phyloP scores from a whole-genome alignment of 1,139 yeast genomes.

The Scheffersomyces illinoinensis region DNA sequence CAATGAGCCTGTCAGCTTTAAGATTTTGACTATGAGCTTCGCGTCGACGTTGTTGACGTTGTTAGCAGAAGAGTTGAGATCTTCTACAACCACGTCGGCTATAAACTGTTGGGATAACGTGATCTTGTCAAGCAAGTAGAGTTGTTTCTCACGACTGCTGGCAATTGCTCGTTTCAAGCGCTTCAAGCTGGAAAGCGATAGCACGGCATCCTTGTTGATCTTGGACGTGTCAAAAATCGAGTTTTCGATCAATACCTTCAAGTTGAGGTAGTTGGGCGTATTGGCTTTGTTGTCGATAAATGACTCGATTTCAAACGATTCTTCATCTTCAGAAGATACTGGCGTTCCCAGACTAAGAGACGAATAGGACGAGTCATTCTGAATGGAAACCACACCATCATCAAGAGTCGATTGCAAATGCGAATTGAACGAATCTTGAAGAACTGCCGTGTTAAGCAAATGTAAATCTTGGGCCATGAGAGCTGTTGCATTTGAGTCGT shows the following conservation, averaged over 20 bases:
- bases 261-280: slow-evolving; percentile 37
- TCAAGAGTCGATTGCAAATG: slow-evolving; percentile 39
- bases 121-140: slow-evolving; percentile 34
- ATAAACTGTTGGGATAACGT: slow-evolving; percentile 39
- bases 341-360: slow-evolving; percentile 17
- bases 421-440: slow-evolving; percentile 36
- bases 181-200: slow-evolving; percentile 32
- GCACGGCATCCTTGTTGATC: slow-evolving; percentile 35
- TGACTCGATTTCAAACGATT: slow-evolving; percentile 17
- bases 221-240: slow-evolving; percentile 44
- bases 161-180: slow-evolving; percentile 29
- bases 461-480: slow-evolving; percentile 13
- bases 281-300: slow-evolving; percentile 16
- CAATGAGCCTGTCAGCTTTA: slow-evolving; percentile 35
- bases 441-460: slow-evolving; percentile 21
- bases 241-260: slow-evolving; percentile 46
- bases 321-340: slow-evolving; percentile 11
- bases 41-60: slow-evolving; percentile 17
- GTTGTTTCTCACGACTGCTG: slow-evolving; percentile 32
- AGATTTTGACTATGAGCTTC: slow-evolving; percentile 28
- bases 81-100: slow-evolving; percentile 23
- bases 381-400: slow-evolving; percentile 22
- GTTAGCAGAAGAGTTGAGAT: neutral
- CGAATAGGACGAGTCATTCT: slow-evolving; percentile 9
- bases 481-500: slow-evolving; percentile 3